A percentile compares a stretch with the other conserved stretches of the same genome.
phyloP scores from a whole-genome alignment of 1,284 basidiomycete species.

The Melampsora abietis-canadensis region DNA sequence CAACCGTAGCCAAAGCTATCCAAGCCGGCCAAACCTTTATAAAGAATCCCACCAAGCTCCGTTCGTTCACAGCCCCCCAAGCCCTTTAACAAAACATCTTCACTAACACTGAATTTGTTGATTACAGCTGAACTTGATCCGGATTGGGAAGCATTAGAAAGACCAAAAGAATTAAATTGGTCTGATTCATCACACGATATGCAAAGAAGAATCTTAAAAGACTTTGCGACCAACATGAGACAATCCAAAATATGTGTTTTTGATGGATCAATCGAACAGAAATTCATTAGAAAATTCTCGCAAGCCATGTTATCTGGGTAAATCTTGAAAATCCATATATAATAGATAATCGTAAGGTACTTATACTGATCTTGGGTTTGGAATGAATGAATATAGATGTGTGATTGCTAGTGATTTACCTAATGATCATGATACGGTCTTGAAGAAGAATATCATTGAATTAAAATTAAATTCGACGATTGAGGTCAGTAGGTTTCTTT shows the following conservation, averaged over 20 bases:
- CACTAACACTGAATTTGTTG: neutral
- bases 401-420: slow-evolving; percentile 11
- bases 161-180: neutral
- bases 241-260: neutral
- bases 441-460: slow-evolving; percentile 2
- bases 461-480: neutral
- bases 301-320: neutral
- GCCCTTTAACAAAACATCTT: neutral
- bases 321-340: neutral
- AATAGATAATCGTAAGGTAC: neutral
- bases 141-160: neutral
- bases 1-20: slow-evolving; percentile 6
- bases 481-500: neutral
- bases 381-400: neutral
- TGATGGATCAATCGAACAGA: neutral
- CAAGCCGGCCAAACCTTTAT: neutral
- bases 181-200: neutral
- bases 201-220: neutral
- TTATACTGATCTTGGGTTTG: neutral
- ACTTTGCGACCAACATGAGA: neutral
- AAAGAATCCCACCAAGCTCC: neutral
- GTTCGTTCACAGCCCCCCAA: neutral
- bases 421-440: neutral
- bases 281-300: neutral
- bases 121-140: neutral